These are phyloP conservation scores for Cladosporium sp. DNA, from an alignment of 2,329 filamentous ascomycete species.

Conservation along the genomic window DNA sequence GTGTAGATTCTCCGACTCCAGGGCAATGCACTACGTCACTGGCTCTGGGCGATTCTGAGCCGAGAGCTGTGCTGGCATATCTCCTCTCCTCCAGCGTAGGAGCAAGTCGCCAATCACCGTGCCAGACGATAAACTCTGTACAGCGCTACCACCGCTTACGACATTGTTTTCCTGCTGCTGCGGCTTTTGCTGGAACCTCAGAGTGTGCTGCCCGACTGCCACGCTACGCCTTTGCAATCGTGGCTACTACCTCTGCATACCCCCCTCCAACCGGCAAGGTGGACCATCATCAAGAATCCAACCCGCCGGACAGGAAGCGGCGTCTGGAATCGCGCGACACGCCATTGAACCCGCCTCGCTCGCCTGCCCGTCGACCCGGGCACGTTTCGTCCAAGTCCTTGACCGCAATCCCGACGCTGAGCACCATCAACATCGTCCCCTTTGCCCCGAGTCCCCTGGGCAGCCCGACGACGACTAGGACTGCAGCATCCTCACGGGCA, in stretches of 20 bases:
- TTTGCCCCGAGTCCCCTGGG: constrained; percentile 15
- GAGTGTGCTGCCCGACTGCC: neutral
- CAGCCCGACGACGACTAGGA: constrained; percentile 11
- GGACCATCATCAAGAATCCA: constrained; percentile 1
- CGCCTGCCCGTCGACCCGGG: constrained; percentile 21
- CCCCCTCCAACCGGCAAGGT: constrained; percentile 9
- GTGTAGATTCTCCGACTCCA: neutral
- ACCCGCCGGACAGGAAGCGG: constrained; percentile 12
- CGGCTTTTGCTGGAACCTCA: neutral
- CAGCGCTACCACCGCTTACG: neutral
- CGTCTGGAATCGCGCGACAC: constrained; percentile 4
- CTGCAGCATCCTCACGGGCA: constrained; percentile 14
- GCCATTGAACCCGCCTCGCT: constrained; percentile 15
- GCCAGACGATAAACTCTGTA: neutral
- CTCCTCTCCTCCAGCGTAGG: constrained; percentile 2
- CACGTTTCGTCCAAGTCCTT: constrained; percentile 36
- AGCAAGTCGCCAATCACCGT: constrained; percentile 6
- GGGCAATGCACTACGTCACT: neutral
- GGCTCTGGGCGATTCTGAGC: neutral
- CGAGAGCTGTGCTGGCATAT: neutral
- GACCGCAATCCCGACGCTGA: constrained; percentile 44
- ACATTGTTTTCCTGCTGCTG: neutral
- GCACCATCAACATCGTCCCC: constrained; percentile 20
- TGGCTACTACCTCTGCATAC: constrained; percentile 1
- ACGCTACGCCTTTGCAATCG: constrained; percentile 3